phyloP scores from a whole-genome alignment of 352 stramenopile genomes.

The Peronospora destructor region DNA sequence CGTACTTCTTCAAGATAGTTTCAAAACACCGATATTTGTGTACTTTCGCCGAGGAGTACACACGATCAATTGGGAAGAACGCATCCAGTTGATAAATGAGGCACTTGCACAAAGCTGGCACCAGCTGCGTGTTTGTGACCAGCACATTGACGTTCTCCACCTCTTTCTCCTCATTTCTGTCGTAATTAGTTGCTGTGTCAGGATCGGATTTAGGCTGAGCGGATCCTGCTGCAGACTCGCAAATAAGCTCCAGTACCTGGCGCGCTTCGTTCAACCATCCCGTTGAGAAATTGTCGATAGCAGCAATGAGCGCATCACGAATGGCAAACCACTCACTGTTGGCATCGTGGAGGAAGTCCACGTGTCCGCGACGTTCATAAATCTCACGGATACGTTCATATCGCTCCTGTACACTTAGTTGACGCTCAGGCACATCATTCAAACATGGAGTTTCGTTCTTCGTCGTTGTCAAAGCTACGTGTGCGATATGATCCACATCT shows the following conservation, averaged over 20 bases:
- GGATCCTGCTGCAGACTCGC: conserved; percentile 4
- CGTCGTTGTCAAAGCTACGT: conserved; percentile 8
- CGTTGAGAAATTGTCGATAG: conserved; percentile 68
- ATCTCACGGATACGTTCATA: conserved; percentile 72
- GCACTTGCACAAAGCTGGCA: conserved; percentile 76
- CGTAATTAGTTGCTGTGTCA: conserved; percentile 1
- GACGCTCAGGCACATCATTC: not conserved
- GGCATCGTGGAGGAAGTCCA: conserved; percentile 63
- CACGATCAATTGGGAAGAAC: conserved; percentile 65
- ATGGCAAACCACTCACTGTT: conserved; percentile 68
- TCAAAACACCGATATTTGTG: conserved; percentile 78
- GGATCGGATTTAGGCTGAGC: not conserved
- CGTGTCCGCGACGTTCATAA: conserved; percentile 53
- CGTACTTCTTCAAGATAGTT: conserved; percentile 58
- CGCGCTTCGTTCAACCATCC: conserved; percentile 59
- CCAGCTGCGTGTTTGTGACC: conserved; percentile 78
- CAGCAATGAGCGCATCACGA: conserved; percentile 49
- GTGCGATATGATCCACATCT: conserved; percentile 63
- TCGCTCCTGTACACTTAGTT: conserved; percentile 21
- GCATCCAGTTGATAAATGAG: conserved; percentile 73
- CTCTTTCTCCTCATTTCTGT: conserved; percentile 9
- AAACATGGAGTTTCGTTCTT: not conserved
- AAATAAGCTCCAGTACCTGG: conserved; percentile 52
- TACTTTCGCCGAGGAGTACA: conserved; percentile 75
- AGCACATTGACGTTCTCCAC: conserved; percentile 69